phyloP scores from a whole-genome alignment of 129 eudicot genomes.

The Flaveria ramosissima region DNA sequence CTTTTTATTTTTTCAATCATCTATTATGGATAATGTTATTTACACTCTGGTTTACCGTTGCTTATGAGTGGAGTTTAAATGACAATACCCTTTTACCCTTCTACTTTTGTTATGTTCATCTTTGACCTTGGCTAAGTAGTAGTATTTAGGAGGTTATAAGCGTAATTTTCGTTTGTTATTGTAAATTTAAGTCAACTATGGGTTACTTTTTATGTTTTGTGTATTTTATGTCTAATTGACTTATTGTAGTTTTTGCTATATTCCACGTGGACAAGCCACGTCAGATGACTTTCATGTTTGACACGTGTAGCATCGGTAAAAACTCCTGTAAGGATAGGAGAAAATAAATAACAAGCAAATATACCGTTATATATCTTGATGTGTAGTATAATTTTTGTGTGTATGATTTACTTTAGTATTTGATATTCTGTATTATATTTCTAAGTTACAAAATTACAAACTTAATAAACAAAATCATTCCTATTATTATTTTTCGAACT shows the following conservation, averaged over 20 bases:
- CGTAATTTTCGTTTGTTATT: conserved; percentile 16
- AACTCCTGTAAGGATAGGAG: background rate
- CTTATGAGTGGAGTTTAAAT: conserved; percentile 44
- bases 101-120: conserved; percentile 1
- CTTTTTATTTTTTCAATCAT: background rate
- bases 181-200: conserved; percentile 16
- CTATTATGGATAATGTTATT: conserved; percentile 43
- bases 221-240: background rate
- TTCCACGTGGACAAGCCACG: conserved; percentile 24
- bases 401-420: too few species aligned
- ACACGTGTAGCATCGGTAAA: conserved; percentile 13
- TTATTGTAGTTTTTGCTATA: background rate
- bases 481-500: too few species aligned
- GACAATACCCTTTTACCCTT: conserved; percentile 40
- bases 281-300: conserved; percentile 24
- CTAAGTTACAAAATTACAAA: too few species aligned
- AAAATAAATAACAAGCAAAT: background rate
- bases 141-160: conserved; percentile 17
- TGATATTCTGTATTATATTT: too few species aligned
- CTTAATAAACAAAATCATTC: too few species aligned
- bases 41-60: conserved; percentile 46
- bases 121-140: conserved; percentile 11
- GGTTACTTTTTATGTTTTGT: background rate
- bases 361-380: too few species aligned
- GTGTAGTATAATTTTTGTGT: too few species aligned